Evolutionary conservation across 345 rosid species (phyloP).

Genomic region (Mangifera indica): DNA sequence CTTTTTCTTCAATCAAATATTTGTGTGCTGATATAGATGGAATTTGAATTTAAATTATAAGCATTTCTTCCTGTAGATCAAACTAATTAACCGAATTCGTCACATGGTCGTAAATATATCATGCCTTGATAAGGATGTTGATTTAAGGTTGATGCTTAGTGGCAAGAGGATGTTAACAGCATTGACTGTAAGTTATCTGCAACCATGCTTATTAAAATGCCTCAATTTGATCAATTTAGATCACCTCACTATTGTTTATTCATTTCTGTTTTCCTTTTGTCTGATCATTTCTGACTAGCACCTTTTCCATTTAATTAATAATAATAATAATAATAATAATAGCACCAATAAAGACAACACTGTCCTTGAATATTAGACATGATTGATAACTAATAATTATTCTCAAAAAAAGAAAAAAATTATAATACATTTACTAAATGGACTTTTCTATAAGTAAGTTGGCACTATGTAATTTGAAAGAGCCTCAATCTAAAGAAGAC

Average conservation of each 20-base stretch:
- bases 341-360: no score
- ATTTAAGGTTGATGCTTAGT: conserved; percentile 58
- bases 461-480: no score
- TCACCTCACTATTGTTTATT: neutral
- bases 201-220: neutral
- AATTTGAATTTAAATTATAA: neutral
- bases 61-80: conserved; percentile 36
- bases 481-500: no score
- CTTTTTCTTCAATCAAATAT: neutral
- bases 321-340: neutral
- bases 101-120: conserved; percentile 57
- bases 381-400: no score
- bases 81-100: conserved; percentile 37
- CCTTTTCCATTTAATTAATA: neutral
- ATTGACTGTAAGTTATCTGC: conserved; percentile 41
- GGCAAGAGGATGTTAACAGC: conserved; percentile 41
- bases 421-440: no score
- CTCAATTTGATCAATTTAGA: neutral
- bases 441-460: no score
- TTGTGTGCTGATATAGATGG: neutral
- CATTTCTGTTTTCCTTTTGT: neutral
- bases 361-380: no score
- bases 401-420: no score
- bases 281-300: neutral
- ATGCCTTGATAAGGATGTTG: conserved; percentile 58